Base-by-base conservation (phyloP, 768 basidiomycete genomes). In the Panus rudis region DNA sequence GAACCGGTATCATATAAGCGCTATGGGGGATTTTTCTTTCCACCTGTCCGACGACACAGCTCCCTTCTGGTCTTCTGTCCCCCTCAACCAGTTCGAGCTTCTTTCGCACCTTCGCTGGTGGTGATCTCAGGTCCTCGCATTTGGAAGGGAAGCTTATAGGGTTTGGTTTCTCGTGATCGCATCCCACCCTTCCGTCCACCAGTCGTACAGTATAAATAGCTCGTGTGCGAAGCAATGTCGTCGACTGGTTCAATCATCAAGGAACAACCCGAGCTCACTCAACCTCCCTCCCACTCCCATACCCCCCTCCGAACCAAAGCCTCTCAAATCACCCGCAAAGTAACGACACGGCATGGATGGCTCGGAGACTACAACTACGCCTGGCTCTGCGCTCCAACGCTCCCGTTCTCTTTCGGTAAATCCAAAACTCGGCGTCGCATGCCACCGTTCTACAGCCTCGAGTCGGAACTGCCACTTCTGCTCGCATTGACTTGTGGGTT, bases 341-440 rank as follows among this genome's bases (percentile, higher is more conserved):
- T 73, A 35, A 71, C 72, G 4, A 73, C 74, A 2, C 65, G 62
- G 48, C 64, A 81, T 33, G 86, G 87, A 6, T 91, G 88, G 88
- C 45, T 90, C n/a, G 88, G 88, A 1, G 81, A 83, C 57, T 91
- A 89, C 56, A 77, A 90, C 64, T 90, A 85, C 54, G 71, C 64
- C 6, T 68, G 75, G 73, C 71, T 88, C 42, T 89, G 86, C 57
- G 73, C 68, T 16, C 86, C 88, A 2, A 62, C 67, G 1, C 65
- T 87, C 0, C 88, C 88, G 0, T 86, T 76, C 54, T 17, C 53
- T 5, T 19, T 46, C 31, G 58, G 69, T 21, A 62, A 65, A 14
- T 55, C 44, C 23, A 60, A 59, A 31, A 46, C 38, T 39, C 49
- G 34, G 14, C 46, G 44, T 13, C 54, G 60, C 7, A 58, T 63